phyloP scores from a whole-genome alignment of 2,329 filamentous ascomycete species.

The Scytalidium sp. region DNA sequence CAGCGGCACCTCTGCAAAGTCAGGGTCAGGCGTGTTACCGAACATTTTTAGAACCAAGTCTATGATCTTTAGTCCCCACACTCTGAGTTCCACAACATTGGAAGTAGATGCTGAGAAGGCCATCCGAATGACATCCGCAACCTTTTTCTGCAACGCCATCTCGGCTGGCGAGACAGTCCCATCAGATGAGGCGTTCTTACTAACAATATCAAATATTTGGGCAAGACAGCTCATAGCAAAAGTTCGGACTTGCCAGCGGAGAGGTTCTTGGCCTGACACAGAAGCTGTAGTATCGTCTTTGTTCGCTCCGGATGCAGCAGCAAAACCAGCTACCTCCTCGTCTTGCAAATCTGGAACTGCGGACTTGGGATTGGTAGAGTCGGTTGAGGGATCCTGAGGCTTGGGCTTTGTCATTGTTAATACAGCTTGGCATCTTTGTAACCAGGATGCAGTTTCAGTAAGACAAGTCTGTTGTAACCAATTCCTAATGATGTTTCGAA shows the following conservation, averaged over 20 bases:
- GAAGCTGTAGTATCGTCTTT: conserved; percentile 54
- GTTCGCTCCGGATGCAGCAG: conserved; percentile 60
- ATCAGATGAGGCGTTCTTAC: conserved; percentile 74
- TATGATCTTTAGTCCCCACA: conserved; percentile 91
- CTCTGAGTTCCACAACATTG: conserved; percentile 81
- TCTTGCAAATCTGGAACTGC: conserved; percentile 80
- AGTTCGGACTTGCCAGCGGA: conserved; percentile 93
- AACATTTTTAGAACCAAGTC: conserved; percentile 94
- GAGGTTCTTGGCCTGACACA: conserved; percentile 72
- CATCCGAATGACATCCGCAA: conserved; percentile 93
- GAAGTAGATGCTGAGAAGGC: conserved; percentile 97
- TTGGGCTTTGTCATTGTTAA: conserved; percentile 82
- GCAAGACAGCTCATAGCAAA: conserved; percentile 89
- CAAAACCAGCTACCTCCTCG: conserved; percentile 95
- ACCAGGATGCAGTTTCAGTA: conserved; percentile 77
- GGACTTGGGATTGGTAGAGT: conserved; percentile 41
- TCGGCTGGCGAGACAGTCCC: conserved; percentile 73
- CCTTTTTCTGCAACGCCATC: conserved; percentile 71
- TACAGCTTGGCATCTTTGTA: conserved; percentile 82
- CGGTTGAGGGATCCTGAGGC: conserved; percentile 45
- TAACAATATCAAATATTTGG: conserved; percentile 76
- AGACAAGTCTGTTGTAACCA: conserved; percentile 92
- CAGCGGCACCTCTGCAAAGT: conserved; percentile 95
- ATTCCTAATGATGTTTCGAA: conserved; percentile 85
- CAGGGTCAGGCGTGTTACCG: conserved; percentile 89